Percentiles rank a stretch among this genome's conserved stretches.
Conservation (phyloP, 1,284 basidiomycete species). For the Irpex sp. region DNA sequence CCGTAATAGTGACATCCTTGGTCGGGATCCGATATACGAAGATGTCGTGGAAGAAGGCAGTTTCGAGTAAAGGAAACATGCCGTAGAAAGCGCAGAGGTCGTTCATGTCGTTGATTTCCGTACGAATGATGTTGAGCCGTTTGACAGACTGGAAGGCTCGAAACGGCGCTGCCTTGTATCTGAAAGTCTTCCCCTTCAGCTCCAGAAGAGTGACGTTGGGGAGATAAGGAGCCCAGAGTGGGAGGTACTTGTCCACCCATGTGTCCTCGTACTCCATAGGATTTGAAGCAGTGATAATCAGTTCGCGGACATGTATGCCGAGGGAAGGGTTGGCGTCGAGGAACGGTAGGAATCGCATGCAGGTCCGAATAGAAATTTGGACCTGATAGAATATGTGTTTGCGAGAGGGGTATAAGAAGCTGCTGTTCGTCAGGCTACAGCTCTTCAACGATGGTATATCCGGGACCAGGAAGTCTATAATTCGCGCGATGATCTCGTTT, state of each 20-base stretch:
- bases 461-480: constrained; percentile 18
- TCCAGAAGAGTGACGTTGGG: constrained; percentile 11
- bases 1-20: not conserved
- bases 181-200: constrained; percentile 9
- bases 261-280: constrained; percentile 10
- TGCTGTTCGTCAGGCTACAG: constrained; percentile 18
- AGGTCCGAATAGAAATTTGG: constrained; percentile 10
- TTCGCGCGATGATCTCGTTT: constrained; percentile 18
- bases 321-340: constrained; percentile 8
- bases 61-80: constrained; percentile 12
- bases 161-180: constrained; percentile 11
- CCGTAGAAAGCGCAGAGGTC: constrained; percentile 10
- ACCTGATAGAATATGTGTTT: constrained; percentile 16
- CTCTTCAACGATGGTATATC: constrained; percentile 12
- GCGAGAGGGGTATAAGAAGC: constrained; percentile 17
- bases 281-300: constrained; percentile 13
- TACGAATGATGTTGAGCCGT: constrained; percentile 6
- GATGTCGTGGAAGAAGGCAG: constrained; percentile 9
- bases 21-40: constrained; percentile 10
- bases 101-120: constrained; percentile 12
- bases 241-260: constrained; percentile 15
- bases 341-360: constrained; percentile 10
- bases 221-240: constrained; percentile 7
- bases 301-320: constrained; percentile 11
- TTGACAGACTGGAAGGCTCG: constrained; percentile 8